Evolutionary conservation across 129 eudicot genomes (phyloP).

Genomic region (Flaveria linearis): DNA sequence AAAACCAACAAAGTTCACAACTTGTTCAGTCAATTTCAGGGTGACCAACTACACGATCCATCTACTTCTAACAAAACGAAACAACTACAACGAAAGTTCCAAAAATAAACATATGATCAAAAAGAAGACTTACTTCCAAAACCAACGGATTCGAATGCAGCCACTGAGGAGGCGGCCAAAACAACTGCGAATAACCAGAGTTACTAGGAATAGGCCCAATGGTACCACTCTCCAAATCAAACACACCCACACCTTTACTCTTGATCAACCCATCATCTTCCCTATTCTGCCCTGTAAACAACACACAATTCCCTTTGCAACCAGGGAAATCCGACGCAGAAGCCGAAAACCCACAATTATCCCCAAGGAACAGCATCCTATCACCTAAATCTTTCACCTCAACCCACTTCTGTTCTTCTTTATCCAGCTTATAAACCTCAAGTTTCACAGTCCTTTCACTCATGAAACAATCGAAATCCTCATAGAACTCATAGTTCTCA

Average conservation of each 20-base stretch:
- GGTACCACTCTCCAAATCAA: constrained; percentile 73
- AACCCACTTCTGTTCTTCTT: constrained; percentile 49
- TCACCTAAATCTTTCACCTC: constrained; percentile 72
- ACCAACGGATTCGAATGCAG: constrained; percentile 42
- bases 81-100: background rate
- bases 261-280: constrained; percentile 63
- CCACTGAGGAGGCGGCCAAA: constrained; percentile 95
- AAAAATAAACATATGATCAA: background rate
- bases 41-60: too few species aligned
- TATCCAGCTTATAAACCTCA: constrained; percentile 74
- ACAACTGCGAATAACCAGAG: constrained; percentile 55
- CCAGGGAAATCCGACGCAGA: constrained; percentile 47
- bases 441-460: constrained; percentile 76
- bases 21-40: background rate
- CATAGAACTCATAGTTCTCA: constrained; percentile 61
- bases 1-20: background rate
- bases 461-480: constrained; percentile 75
- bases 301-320: constrained; percentile 72
- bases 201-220: constrained; percentile 56
- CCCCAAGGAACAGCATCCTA: constrained; percentile 74
- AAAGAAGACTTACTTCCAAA: constrained; percentile 52
- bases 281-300: constrained; percentile 60
- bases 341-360: constrained; percentile 79
- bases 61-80: background rate
- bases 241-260: constrained; percentile 67